Conservation (phyloP, 2,329 filamentous ascomycete species). For the Xylaria sp. region DNA sequence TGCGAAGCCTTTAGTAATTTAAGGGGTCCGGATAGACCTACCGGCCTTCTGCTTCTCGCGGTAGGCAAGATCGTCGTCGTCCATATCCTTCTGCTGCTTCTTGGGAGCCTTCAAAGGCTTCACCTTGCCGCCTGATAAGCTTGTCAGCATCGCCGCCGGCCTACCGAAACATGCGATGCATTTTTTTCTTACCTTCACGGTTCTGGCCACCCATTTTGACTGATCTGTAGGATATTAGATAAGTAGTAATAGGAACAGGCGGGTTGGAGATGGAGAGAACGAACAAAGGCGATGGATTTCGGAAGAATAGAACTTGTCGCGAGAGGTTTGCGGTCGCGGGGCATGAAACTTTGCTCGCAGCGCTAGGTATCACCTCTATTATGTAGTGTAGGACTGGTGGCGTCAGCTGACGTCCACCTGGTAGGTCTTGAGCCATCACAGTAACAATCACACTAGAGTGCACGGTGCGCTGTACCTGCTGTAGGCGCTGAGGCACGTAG, state of each 20-base stretch:
- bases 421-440: neutral
- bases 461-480: neutral
- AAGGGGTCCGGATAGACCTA: slow-evolving; percentile 40
- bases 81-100: slow-evolving; percentile 75
- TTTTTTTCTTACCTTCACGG: slow-evolving; percentile 54
- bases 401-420: neutral
- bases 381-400: neutral
- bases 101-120: slow-evolving; percentile 86
- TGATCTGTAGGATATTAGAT: neutral
- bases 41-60: slow-evolving; percentile 79
- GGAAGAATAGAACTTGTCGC: neutral
- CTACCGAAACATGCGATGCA: neutral
- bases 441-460: too few relatives aligned
- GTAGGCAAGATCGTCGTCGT: slow-evolving; percentile 81
- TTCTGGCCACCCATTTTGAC: slow-evolving; percentile 59
- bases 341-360: slow-evolving; percentile 8
- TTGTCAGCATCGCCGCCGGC: slow-evolving; percentile 8
- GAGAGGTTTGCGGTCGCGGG: slow-evolving; percentile 23
- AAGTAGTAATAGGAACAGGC: neutral
- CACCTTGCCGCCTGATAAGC: slow-evolving; percentile 63
- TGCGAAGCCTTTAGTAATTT: neutral
- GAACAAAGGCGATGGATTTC: neutral
- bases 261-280: neutral
- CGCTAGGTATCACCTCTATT: neutral
- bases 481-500: neutral